Percentiles rank a stretch among this genome's conserved stretches.
Evolutionary conservation across 371 early-diverging fungal genomes (phyloP).

Genomic region (Haplosporangium sp.): DNA sequence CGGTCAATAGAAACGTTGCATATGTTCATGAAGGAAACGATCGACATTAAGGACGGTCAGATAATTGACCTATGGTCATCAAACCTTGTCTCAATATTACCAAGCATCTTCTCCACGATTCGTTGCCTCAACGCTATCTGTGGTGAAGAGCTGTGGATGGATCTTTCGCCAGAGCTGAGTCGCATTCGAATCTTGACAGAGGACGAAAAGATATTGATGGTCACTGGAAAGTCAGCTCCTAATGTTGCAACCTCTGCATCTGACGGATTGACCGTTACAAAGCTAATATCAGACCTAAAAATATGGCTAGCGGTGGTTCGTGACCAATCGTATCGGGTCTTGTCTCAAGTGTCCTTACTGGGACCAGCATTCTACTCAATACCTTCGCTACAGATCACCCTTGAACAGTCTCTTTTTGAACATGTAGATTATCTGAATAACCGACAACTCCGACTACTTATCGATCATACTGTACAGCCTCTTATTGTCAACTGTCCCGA

Average conservation of each 20-base stretch:
- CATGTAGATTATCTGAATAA: conserved; percentile 52
- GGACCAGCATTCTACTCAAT: conserved; percentile 56
- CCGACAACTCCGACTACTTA: conserved; percentile 59
- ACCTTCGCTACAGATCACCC: conserved; percentile 37
- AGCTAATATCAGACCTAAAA: conserved; percentile 20
- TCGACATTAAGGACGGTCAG: conserved; percentile 16
- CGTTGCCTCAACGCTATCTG: conserved; percentile 34
- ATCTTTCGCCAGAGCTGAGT: conserved; percentile 29
- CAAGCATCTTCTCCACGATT: conserved; percentile 35
- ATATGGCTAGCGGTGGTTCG: conserved; percentile 37
- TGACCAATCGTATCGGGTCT: conserved; percentile 48
- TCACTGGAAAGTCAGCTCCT: conserved; percentile 21
- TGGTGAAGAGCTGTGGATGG: conserved; percentile 13
- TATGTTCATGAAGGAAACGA: conserved; percentile 43
- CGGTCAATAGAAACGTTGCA: conserved; percentile 28
- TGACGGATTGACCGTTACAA: not conserved
- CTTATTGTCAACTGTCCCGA: conserved; percentile 61
- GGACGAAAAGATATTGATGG: conserved; percentile 49
- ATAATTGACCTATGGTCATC: conserved; percentile 37
- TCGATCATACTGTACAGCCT: conserved; percentile 56
- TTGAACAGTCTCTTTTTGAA: conserved; percentile 54
- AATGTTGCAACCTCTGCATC: not conserved
- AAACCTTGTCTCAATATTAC: conserved; percentile 19
- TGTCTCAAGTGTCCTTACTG: conserved; percentile 51
- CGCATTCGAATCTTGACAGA: conserved; percentile 12